These are phyloP conservation scores for Rhizophora apiculata DNA, from an alignment of 345 rosid species.

Conservation along the genomic window DNA sequence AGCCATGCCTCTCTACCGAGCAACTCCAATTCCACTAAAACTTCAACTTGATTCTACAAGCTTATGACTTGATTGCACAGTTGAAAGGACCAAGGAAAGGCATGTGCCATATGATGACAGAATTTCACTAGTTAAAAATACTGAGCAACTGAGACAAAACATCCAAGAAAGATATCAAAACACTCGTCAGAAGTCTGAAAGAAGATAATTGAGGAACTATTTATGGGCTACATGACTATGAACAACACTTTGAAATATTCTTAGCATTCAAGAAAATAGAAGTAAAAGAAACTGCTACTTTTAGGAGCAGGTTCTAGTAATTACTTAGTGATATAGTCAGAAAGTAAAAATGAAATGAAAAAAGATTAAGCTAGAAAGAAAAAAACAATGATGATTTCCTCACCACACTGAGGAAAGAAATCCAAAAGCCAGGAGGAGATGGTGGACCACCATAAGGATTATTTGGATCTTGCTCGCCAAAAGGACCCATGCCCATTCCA, in stretches of 20 bases:
- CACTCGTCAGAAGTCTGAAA: background rate
- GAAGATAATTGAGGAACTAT: background rate
- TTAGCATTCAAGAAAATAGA: too few species aligned
- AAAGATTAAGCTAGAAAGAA: background rate
- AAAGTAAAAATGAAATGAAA: background rate
- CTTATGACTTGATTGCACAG: background rate
- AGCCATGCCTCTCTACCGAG: too few species aligned
- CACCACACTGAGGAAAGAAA: constrained; percentile 91
- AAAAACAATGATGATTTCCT: constrained; percentile 1
- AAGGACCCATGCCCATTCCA: constrained; percentile 86
- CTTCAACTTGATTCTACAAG: background rate
- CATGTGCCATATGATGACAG: background rate
- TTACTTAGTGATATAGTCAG: background rate
- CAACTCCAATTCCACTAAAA: background rate
- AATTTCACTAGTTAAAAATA: background rate
- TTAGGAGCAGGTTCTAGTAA: background rate
- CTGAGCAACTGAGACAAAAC: background rate
- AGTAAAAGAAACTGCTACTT: too few species aligned
- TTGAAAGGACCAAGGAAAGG: background rate
- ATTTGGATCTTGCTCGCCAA: constrained; percentile 88
- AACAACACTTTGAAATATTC: too few species aligned
- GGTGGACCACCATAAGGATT: constrained; percentile 78
- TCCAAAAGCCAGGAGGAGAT: constrained; percentile 98
- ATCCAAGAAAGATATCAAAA: background rate
- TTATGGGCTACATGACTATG: too few species aligned